phyloP scores from a whole-genome alignment of 345 rosid genomes.

The Excoecaria cochinchinensis region DNA sequence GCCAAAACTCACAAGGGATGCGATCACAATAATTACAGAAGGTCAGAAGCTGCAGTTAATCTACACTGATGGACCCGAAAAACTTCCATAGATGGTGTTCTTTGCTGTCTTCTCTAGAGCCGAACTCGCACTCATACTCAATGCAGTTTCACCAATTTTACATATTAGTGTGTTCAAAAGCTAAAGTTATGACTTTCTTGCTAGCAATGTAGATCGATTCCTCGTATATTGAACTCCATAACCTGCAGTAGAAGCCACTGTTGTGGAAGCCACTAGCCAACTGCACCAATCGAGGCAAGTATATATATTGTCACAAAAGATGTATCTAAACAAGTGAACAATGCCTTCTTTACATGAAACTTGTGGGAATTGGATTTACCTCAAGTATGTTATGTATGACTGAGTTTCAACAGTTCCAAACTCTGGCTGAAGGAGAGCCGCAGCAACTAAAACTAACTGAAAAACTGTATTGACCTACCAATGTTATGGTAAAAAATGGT shows the following conservation, averaged over 20 bases:
- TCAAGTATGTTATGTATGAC: conserved; percentile 64
- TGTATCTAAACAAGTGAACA: not conserved
- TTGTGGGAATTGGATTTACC: conserved; percentile 36
- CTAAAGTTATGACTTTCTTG: conserved; percentile 35
- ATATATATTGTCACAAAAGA: not conserved
- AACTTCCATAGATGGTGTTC: no score
- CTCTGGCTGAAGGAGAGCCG: conserved; percentile 89
- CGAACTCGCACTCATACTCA: not conserved
- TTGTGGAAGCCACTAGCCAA: conserved; percentile 83
- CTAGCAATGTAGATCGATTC: conserved; percentile 40
- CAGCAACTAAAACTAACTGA: conserved; percentile 82
- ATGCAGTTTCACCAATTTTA: not conserved
- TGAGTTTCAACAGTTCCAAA: conserved; percentile 67
- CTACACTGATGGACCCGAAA: not conserved
- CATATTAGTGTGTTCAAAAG: not conserved
- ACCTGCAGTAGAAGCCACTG: conserved; percentile 74
- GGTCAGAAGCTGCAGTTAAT: not conserved
- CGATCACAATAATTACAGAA: not conserved
- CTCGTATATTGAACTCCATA: conserved; percentile 69
- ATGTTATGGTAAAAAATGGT: not conserved
- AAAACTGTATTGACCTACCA: conserved; percentile 89
- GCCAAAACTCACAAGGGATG: not conserved
- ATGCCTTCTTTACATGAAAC: not conserved
- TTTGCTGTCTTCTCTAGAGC: no score
- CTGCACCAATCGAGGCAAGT: conserved; percentile 33